Evolutionary conservation across 768 basidiomycete genomes (phyloP).

Genomic region (Leccinum rimulosum): DNA sequence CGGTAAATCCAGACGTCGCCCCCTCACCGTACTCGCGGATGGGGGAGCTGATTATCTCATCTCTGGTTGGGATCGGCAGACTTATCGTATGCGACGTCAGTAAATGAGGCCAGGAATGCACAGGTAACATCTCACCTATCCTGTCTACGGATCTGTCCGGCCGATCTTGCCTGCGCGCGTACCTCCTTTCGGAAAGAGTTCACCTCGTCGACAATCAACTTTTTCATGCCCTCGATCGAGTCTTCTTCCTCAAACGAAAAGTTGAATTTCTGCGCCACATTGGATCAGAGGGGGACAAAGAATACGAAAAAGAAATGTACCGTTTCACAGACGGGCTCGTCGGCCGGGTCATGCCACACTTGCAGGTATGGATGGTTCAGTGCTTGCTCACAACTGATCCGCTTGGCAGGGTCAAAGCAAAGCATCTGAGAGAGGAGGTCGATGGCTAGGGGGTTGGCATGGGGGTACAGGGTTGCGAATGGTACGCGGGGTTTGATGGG

Average conservation of each 20-base stretch:
- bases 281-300: too few relatives aligned
- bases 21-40: constrained; percentile 62
- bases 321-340: constrained; percentile 82
- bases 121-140: constrained; percentile 53
- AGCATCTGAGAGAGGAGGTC: constrained; percentile 90
- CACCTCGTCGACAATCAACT: constrained; percentile 91
- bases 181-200: constrained; percentile 87
- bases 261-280: constrained; percentile 66
- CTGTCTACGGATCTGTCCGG: constrained; percentile 71
- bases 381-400: constrained; percentile 95
- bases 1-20: constrained; percentile 67
- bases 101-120: background rate
- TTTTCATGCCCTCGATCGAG: constrained; percentile 95
- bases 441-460: constrained; percentile 90
- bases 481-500: constrained; percentile 96
- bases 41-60: constrained; percentile 79
- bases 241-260: constrained; percentile 98
- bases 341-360: constrained; percentile 97
- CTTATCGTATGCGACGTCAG: constrained; percentile 34
- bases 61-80: constrained; percentile 75
- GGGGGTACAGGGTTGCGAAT: constrained; percentile 89
- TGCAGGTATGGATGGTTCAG: constrained; percentile 91
- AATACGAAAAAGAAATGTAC: constrained; percentile 39
- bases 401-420: constrained; percentile 94
- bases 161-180: constrained; percentile 72